Evolutionary conservation across 2,329 filamentous ascomycete genomes (phyloP), one percentile per base, ranked within the genome.

Genomic region (Triangularia setosa): DNA sequence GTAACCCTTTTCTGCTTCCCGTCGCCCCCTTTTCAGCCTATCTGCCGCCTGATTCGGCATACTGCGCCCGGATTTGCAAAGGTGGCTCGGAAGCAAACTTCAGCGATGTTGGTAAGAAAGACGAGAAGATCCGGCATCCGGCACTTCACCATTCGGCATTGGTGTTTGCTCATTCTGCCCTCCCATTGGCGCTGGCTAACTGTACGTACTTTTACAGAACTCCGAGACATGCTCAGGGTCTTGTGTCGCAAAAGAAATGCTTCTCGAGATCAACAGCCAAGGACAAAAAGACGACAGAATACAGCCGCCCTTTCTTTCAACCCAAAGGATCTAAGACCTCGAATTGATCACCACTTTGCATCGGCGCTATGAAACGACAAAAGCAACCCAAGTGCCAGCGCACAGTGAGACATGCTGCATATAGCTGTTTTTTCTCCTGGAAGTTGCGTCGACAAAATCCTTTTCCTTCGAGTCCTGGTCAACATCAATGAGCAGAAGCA

Each of bases 81-180:
- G 58, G 24, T 52, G 35, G 58, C 33, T 52, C 35, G 58, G 58
- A 55, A 53, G 58, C 40, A 60, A 60, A 60, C 58, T 6, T 14
- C 16, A 6, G 23, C 7, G 40, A 6, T 9, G 35, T 40, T 40
- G 35, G 35, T 40, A 4, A 40, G 16, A 33, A n/a, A 33, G 11
- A 33, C 3, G 30, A 33, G 8, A 33, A 12, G 30, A 33, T 33
- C 11, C 30, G 7, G 30, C 30, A 33, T 33, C 30, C 30, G 30
- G 30, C 30, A 33, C 7, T n/a, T 33, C 30, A 33, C 30, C 30
- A 12, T 33, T 33, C 30, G 30, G 30, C 30, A 33, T 33, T 33
- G 30, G 30, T 33, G 30, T 33, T 33, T 33, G 30, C 30, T 8
- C 30, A 16, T 12, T 12, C 30, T 33, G 8, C 27, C 48, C 48